phyloP scores from a whole-genome alignment of 2,329 filamentous ascomycete genomes.

The Diplodia corticola region DNA sequence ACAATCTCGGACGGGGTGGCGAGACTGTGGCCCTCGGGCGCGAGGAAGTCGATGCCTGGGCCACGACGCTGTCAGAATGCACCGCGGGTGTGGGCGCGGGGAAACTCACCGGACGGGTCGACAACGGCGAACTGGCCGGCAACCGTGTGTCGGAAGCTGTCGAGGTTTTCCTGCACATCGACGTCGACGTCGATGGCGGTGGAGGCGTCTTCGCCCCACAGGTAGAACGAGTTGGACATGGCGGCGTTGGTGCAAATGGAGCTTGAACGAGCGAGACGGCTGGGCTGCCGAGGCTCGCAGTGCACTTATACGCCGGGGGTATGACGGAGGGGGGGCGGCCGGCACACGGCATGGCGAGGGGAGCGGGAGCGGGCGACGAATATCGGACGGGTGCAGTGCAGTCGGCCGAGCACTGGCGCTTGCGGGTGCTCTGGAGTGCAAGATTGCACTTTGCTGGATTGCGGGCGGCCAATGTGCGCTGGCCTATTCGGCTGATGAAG shows the following conservation, averaged over 20 bases:
- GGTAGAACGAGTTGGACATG: constrained; percentile 30
- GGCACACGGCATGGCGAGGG: background rate
- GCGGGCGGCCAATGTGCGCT: background rate
- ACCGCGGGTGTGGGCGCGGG: background rate
- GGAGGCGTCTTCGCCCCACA: constrained; percentile 31
- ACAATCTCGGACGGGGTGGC: constrained; percentile 26
- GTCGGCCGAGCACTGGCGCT: constrained; percentile 10
- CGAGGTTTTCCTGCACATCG: constrained; percentile 29
- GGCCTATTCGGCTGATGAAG: background rate
- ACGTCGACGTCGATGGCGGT: constrained; percentile 30
- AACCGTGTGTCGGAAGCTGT: constrained; percentile 31
- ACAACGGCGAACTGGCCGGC: constrained; percentile 35
- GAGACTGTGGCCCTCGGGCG: constrained; percentile 10
- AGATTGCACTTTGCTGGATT: background rate
- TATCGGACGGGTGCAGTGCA: background rate
- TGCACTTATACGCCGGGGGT: background rate
- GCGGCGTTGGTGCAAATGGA: background rate
- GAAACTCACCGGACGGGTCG: constrained; percentile 30
- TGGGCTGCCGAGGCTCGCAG: background rate
- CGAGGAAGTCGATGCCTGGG: constrained; percentile 27
- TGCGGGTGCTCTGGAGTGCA: no score
- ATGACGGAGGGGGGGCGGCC: background rate
- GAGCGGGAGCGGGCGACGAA: background rate
- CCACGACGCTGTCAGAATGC: background rate
- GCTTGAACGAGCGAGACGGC: background rate